A percentile compares a stretch with the other conserved stretches of the same genome.
phyloP scores from a whole-genome alignment of 2,329 filamentous ascomycete species.

The Alternaria sp. region DNA sequence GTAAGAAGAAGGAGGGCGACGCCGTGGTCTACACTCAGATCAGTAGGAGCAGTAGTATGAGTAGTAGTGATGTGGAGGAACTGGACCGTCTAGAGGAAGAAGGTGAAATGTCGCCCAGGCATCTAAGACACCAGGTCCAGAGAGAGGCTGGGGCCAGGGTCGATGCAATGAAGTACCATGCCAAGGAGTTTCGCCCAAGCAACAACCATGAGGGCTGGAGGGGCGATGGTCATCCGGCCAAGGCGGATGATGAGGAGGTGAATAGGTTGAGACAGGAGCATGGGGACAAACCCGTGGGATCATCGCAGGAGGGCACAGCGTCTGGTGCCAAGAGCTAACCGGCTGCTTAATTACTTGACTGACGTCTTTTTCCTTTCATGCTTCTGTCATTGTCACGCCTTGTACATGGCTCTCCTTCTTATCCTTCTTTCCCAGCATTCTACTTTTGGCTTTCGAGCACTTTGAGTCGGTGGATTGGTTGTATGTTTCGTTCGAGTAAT shows the following conservation, averaged over 20 bases:
- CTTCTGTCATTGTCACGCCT: constrained; percentile 2
- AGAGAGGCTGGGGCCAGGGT: constrained; percentile 34
- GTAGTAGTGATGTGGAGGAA: constrained; percentile 66
- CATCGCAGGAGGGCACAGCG: neutral
- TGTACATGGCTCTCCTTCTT: neutral
- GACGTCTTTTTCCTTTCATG: neutral
- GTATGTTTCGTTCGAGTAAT: neutral
- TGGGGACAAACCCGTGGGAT: neutral
- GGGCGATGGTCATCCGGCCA: constrained; percentile 25
- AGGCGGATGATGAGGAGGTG: constrained; percentile 24
- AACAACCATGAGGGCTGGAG: constrained; percentile 39
- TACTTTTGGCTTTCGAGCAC: neutral
- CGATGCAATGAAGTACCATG: constrained; percentile 35
- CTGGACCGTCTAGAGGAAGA: constrained; percentile 54
- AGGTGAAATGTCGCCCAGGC: constrained; percentile 32
- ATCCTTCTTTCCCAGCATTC: neutral
- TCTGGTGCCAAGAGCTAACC: constrained; percentile 10
- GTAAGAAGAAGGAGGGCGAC: constrained; percentile 72
- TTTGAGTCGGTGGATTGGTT: neutral
- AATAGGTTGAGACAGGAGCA: constrained; percentile 7
- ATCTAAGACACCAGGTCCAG: constrained; percentile 43
- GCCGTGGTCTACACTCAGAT: constrained; percentile 65
- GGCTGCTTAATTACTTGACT: neutral
- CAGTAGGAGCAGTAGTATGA: constrained; percentile 57
- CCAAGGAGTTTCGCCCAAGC: constrained; percentile 35